phyloP scores from a whole-genome alignment of 2,329 filamentous ascomycete genomes.

The Thyridium curvatum region DNA sequence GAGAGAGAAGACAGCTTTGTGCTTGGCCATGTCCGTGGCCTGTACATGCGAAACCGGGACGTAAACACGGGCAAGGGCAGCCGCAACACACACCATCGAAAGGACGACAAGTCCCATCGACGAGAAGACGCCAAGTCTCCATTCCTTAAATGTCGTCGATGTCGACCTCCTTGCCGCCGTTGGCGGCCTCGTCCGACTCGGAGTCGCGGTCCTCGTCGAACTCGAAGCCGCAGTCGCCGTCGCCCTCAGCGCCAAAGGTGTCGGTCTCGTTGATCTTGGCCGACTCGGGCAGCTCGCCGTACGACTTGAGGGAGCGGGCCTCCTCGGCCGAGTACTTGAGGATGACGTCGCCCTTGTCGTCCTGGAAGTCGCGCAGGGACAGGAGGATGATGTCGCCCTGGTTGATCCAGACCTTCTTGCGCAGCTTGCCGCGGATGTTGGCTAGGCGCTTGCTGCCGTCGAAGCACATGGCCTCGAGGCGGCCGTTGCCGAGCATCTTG shows the following conservation, averaged over 20 bases:
- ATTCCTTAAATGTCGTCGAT: slow-evolving; percentile 80
- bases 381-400: slow-evolving; percentile 91
- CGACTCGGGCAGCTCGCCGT: slow-evolving; percentile 88
- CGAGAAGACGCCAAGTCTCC: slow-evolving; percentile 1
- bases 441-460: slow-evolving; percentile 80
- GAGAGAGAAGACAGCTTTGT: slow-evolving; percentile 62
- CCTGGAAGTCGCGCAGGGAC: slow-evolving; percentile 76
- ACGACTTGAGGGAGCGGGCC: slow-evolving; percentile 89
- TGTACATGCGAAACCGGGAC: slow-evolving; percentile 3
- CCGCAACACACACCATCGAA: slow-evolving; percentile 1
- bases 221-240: slow-evolving; percentile 96
- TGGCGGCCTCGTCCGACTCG: slow-evolving; percentile 46
- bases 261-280: slow-evolving; percentile 99
- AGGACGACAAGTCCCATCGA: no score
- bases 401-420: slow-evolving; percentile 96
- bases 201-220: slow-evolving; percentile 87
- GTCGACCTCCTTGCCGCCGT: slow-evolving; percentile 62
- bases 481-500: slow-evolving; percentile 75
- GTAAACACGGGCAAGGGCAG: slow-evolving; percentile 9
- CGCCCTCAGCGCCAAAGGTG: slow-evolving; percentile 83
- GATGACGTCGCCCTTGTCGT: slow-evolving; percentile 87
- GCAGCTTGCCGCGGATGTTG: slow-evolving; percentile 76
- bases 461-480: slow-evolving; percentile 81
- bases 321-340: slow-evolving; percentile 96
- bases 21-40: slow-evolving; percentile 13